Evolutionary conservation across 2,329 filamentous ascomycete species (phyloP).

Genomic region (Sordariomycetes sp.): DNA sequence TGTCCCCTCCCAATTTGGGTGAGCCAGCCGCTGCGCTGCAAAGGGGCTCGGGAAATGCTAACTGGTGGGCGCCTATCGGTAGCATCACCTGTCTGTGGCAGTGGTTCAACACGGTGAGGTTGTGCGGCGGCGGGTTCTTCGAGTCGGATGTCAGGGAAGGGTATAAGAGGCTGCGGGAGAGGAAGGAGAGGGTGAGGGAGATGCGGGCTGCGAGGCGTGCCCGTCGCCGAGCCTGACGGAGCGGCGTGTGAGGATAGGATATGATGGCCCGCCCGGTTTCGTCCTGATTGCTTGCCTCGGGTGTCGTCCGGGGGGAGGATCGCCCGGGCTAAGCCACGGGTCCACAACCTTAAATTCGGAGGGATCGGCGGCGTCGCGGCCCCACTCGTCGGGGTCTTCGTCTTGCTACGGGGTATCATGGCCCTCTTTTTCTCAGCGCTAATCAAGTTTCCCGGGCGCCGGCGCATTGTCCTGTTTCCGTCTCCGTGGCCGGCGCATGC

Average conservation of each 20-base stretch:
- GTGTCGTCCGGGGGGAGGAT: not conserved
- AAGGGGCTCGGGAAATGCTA: not conserved
- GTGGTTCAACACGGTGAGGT: not conserved
- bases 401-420: too few species aligned
- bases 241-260: not conserved
- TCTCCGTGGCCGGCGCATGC: too few species aligned
- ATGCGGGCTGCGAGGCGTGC: not conserved
- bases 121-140: not conserved
- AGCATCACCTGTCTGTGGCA: not conserved
- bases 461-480: too few species aligned
- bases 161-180: not conserved
- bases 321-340: not conserved
- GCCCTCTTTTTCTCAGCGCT: too few species aligned
- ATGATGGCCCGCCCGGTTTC: not conserved
- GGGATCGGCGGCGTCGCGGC: not conserved
- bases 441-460: too few species aligned
- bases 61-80: not conserved
- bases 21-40: not conserved
- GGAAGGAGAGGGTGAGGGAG: not conserved
- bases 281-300: not conserved
- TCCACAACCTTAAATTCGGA: not conserved
- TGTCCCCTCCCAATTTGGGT: not conserved
- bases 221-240: not conserved
- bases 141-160: not conserved
- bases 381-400: too few species aligned